Base-by-base conservation (phyloP, 345 rosid genomes). In the Fremontodendron californicum region DNA sequence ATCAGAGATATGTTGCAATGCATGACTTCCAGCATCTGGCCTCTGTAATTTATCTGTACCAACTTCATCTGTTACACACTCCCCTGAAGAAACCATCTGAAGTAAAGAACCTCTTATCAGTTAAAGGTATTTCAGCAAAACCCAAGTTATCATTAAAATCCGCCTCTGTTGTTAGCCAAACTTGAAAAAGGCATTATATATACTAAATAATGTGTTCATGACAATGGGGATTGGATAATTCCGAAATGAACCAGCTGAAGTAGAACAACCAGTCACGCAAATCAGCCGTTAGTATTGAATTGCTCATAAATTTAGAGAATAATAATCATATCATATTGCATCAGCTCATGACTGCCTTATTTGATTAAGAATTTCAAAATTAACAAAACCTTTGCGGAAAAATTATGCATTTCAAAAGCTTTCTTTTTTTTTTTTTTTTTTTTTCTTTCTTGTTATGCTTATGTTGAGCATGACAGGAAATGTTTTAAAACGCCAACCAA, bases 61-160 rank as follows among this genome's bases (percentile, higher is more conserved):
- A 73, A 39, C 84, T 75, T 84, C 78, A 75, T 75, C 80, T 21
- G 75, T 61, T 77, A 77, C 78, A 74, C 73, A 81, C 75, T 88
- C 89, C 65, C 46, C 85, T 31, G 89, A 62, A 68, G 81, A 78
- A 77, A 74, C 87, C 85, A 88, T 81, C 60, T 75, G 70, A 83
- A 55, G 74, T 51, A 80, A 52, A 74, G 74, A 84, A 81, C 60
- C 79, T 77, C 57, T 23, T 23, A 77, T 60, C 64, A 80, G 79
- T 71, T 79, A 77, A 69, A 75, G 76, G 75, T 63, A 60, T 63
- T 27, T 67, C 78, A 77, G 73, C 31, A 42, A 33, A 71, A 76
- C 60, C 77, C 75, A 68, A 57, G 49, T 21, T 72, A 77, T 64
- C 67, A 71, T 21, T 6, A 37, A 57, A 39, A 54, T 75, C 23